Evolutionary conservation across 2,329 filamentous ascomycete genomes (phyloP).

Genomic region (Penicillium crustosum): DNA sequence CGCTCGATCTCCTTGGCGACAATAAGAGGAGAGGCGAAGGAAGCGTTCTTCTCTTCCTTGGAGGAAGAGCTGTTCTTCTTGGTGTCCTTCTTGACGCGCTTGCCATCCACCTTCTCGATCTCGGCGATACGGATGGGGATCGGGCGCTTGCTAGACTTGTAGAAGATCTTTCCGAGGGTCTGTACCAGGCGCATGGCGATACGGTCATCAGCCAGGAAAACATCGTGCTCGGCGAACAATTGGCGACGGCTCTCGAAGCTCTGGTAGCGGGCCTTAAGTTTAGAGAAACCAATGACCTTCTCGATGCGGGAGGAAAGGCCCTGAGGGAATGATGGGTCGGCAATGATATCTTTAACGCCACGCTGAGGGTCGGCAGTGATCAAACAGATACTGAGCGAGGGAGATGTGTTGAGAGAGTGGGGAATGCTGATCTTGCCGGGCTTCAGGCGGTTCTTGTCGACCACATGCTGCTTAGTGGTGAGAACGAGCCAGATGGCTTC

Average conservation of each 20-base stretch:
- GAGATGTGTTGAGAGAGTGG: slow-evolving; percentile 69
- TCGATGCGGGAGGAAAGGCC: slow-evolving; percentile 67
- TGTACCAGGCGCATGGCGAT: slow-evolving; percentile 72
- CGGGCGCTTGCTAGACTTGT: slow-evolving; percentile 82
- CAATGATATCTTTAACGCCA: slow-evolving; percentile 84
- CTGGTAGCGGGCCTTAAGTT: slow-evolving; percentile 86
- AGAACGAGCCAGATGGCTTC: slow-evolving; percentile 61
- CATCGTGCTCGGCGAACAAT: slow-evolving; percentile 79
- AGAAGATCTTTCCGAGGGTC: slow-evolving; percentile 87
- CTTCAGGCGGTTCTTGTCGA: slow-evolving; percentile 76
- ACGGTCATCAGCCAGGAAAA: slow-evolving; percentile 90
- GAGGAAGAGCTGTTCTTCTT: slow-evolving; percentile 44
- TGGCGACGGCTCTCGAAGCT: slow-evolving; percentile 84
- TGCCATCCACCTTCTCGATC: slow-evolving; percentile 60
- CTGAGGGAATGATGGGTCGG: slow-evolving; percentile 68
- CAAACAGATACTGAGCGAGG: slow-evolving; percentile 72
- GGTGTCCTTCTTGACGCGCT: slow-evolving; percentile 58
- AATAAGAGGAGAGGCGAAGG: slow-evolving; percentile 60
- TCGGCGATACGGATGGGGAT: slow-evolving; percentile 75
- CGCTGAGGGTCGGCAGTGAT: slow-evolving; percentile 83
- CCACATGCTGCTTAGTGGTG: slow-evolving; percentile 65
- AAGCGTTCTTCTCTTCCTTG: slow-evolving; percentile 45
- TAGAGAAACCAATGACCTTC: slow-evolving; percentile 75
- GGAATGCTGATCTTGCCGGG: slow-evolving; percentile 79
- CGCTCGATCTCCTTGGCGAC: slow-evolving; percentile 80